A percentile compares a stretch with the other conserved stretches of the same genome.
Evolutionary conservation across 2,329 filamentous ascomycete species (phyloP).

Genomic region (Trichoderma sp.): DNA sequence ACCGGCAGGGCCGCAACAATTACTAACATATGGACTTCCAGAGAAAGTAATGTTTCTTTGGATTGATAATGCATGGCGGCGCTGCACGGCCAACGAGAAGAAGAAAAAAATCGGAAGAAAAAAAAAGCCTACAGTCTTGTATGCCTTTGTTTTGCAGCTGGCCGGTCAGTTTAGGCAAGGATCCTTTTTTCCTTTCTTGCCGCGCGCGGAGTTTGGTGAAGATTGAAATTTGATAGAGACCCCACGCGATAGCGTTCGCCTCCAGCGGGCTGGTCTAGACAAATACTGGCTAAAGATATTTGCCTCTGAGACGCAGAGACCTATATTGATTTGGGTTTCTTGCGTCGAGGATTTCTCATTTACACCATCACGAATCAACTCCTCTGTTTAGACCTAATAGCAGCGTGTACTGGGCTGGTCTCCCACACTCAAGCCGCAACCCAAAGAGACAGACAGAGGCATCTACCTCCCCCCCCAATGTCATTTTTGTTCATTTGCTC

Average conservation of each 20-base stretch:
- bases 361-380: conserved; percentile 12
- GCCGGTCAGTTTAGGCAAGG: conserved; percentile 8
- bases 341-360: conserved; percentile 1
- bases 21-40: conserved; percentile 27
- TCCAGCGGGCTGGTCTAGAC: conserved; percentile 12
- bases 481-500: conserved; percentile 11
- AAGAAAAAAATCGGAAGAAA: not conserved
- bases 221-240: conserved; percentile 21
- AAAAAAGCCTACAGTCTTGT: not conserved
- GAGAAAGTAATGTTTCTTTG: conserved; percentile 28
- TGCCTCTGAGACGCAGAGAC: not conserved
- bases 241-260: conserved; percentile 8
- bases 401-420: conserved; percentile 24
- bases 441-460: conserved; percentile 12
- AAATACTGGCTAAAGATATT: conserved; percentile 16
- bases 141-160: conserved; percentile 6
- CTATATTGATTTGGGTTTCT: not conserved
- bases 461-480: not conserved
- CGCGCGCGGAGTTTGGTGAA: conserved; percentile 19
- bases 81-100: not conserved
- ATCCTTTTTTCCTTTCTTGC: conserved; percentile 1
- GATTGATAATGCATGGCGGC: conserved; percentile 2
- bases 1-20: conserved; percentile 20
- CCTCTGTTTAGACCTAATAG: conserved; percentile 15
- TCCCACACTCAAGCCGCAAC: conserved; percentile 22